Percentiles rank a stretch among this genome's conserved stretches.
Conservation (phyloP, 129 eudicot genomes). For the Solidago caesia region DNA sequence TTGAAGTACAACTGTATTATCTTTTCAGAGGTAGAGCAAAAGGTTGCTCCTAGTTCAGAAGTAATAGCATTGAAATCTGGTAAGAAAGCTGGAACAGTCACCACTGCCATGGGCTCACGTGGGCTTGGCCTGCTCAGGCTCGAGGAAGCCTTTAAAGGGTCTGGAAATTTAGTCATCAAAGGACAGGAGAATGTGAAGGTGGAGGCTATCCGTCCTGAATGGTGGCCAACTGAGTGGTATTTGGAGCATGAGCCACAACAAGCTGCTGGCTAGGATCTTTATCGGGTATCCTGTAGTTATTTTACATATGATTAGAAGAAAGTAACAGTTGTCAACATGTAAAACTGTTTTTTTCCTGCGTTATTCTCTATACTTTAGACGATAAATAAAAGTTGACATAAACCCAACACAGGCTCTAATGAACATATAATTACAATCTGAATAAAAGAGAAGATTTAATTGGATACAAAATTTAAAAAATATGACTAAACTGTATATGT, state of each 20-base stretch:
- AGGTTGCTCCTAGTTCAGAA: constrained; percentile 66
- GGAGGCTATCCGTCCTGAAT: constrained; percentile 57
- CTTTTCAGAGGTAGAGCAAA: constrained; percentile 54
- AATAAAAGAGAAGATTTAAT: no score
- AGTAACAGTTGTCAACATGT: no score
- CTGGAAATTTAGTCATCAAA: constrained; percentile 48
- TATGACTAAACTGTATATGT: constrained; percentile 2
- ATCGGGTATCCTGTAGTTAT: no score
- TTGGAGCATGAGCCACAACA: constrained; percentile 41
- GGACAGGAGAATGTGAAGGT: constrained; percentile 78
- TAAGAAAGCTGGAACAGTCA: constrained; percentile 60
- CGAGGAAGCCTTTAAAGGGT: constrained; percentile 69
- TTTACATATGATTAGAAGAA: no score
- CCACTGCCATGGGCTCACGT: constrained; percentile 74
- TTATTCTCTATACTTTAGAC: no score
- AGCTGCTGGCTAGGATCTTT: constrained; percentile 41
- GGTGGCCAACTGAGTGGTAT: constrained; percentile 92
- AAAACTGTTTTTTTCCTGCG: no score
- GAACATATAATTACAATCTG: no score
- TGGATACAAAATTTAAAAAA: no score
- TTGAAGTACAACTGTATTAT: not conserved
- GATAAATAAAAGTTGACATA: no score
- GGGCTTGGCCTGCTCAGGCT: constrained; percentile 72
- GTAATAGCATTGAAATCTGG: constrained; percentile 47
- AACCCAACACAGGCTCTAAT: no score